phyloP scores from a whole-genome alignment of 1,139 yeast species.

The Kodamaea derodonti region DNA sequence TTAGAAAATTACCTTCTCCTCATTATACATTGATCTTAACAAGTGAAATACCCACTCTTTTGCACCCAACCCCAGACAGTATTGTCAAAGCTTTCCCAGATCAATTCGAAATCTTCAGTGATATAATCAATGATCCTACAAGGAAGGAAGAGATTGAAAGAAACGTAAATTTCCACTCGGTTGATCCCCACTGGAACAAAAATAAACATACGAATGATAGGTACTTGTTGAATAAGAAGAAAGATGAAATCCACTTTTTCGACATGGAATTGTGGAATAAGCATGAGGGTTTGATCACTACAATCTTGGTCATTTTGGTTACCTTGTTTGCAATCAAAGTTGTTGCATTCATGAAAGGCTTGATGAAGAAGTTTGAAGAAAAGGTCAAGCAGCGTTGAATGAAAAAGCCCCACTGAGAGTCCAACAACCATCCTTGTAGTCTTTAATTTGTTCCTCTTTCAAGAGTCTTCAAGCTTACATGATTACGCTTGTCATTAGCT shows the following conservation, averaged over 20 bases:
- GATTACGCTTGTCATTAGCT: too few relatives aligned
- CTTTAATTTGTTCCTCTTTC: too few relatives aligned
- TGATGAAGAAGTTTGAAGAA: slow-evolving; percentile 4
- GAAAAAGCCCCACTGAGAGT: too few relatives aligned
- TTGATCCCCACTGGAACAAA: slow-evolving; percentile 30
- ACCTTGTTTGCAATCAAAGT: slow-evolving; percentile 16
- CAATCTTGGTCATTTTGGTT: slow-evolving; percentile 30
- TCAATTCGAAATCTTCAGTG: slow-evolving; percentile 41
- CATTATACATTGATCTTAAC: slow-evolving; percentile 54
- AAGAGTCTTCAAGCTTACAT: too few relatives aligned
- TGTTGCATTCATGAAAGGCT: slow-evolving; percentile 7
- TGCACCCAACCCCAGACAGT: slow-evolving; percentile 30
- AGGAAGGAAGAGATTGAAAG: slow-evolving; percentile 53
- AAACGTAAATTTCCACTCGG: slow-evolving; percentile 40
- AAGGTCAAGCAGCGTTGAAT: slow-evolving; percentile 4
- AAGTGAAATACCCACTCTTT: slow-evolving; percentile 20
- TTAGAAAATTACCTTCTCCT: slow-evolving; percentile 69
- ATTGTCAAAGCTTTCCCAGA: slow-evolving; percentile 28
- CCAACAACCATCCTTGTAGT: too few relatives aligned
- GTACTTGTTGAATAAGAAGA: slow-evolving; percentile 28
- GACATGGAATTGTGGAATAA: slow-evolving; percentile 37
- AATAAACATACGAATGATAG: slow-evolving; percentile 31
- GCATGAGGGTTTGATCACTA: slow-evolving; percentile 36
- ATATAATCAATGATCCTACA: slow-evolving; percentile 41
- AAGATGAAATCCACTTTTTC: slow-evolving; percentile 36